Conservation (phyloP, 192 early-diverging fungal species). For the Bifiguratus adelaidae region DNA sequence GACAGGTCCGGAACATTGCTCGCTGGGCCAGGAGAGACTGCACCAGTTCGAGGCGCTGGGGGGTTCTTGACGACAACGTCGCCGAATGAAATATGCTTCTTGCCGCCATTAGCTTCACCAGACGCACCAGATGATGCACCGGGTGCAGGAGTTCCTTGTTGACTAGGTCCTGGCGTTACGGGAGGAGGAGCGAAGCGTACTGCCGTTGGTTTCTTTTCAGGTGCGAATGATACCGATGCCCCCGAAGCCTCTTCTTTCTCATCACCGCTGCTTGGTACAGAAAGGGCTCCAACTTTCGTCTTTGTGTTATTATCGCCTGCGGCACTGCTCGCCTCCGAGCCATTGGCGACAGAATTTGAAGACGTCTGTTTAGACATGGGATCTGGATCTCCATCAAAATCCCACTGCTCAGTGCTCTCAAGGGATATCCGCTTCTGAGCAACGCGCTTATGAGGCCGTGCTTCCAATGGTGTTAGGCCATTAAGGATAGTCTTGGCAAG, state of each 20-base stretch:
- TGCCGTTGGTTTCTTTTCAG: neutral
- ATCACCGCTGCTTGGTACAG: neutral
- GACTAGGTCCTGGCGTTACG: no score
- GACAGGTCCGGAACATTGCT: constrained; percentile 1
- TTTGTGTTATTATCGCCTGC: constrained; percentile 4
- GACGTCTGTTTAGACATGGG: no score
- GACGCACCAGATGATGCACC: no score
- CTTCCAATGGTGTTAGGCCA: constrained; percentile 55
- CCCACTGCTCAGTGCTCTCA: constrained; percentile 52
- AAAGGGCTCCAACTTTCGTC: neutral
- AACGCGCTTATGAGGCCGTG: constrained; percentile 49
- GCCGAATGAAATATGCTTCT: constrained; percentile 33
- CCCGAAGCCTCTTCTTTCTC: neutral
- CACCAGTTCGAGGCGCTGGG: neutral
- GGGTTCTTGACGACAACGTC: constrained; percentile 20
- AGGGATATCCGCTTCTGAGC: constrained; percentile 27
- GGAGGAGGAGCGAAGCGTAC: neutral
- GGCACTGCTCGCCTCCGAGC: neutral
- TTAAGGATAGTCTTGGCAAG: constrained; percentile 43
- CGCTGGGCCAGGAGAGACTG: neutral
- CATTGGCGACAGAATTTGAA: constrained; percentile 1
- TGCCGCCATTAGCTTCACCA: no score
- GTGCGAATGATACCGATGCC: neutral
- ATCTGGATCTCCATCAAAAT: constrained; percentile 41
- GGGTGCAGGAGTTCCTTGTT: no score